Conservation (phyloP, 2,329 filamentous ascomycete genomes). For the Neonectria sp. region DNA sequence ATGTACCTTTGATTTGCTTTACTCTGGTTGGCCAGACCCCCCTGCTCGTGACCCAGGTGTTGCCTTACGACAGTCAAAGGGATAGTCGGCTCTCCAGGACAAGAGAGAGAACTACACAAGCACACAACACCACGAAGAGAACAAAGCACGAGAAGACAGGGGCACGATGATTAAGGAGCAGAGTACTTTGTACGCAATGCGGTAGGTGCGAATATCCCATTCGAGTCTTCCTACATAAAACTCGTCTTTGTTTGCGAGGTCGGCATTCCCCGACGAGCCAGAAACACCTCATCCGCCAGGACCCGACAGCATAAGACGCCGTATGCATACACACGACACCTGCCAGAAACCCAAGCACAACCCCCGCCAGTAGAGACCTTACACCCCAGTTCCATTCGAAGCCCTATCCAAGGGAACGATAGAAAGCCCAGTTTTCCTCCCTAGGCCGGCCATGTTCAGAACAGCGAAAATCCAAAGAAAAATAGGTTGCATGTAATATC, state of each 20-base stretch:
- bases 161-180: neutral
- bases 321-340: constrained; percentile 23
- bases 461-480: constrained; percentile 3
- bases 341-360: constrained; percentile 17
- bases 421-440: constrained; percentile 20
- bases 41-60: too few species aligned
- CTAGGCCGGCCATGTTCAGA: constrained; percentile 18
- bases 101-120: neutral
- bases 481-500: constrained; percentile 15
- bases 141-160: neutral
- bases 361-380: constrained; percentile 15
- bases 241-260: constrained; percentile 13
- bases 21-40: too few species aligned
- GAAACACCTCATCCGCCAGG: constrained; percentile 6
- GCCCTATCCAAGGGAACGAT: constrained; percentile 19
- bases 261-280: constrained; percentile 8
- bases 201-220: constrained; percentile 17
- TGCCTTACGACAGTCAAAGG: too few species aligned
- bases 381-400: constrained; percentile 15
- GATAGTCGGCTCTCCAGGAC: neutral
- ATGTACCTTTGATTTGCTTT: too few species aligned
- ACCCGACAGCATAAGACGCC: constrained; percentile 5
- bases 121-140: neutral
- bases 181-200: neutral
- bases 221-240: constrained; percentile 18